Percentiles rank a stretch among this genome's conserved stretches.
Conservation (phyloP, 768 basidiomycete species). For the Tricholoma sp. region DNA sequence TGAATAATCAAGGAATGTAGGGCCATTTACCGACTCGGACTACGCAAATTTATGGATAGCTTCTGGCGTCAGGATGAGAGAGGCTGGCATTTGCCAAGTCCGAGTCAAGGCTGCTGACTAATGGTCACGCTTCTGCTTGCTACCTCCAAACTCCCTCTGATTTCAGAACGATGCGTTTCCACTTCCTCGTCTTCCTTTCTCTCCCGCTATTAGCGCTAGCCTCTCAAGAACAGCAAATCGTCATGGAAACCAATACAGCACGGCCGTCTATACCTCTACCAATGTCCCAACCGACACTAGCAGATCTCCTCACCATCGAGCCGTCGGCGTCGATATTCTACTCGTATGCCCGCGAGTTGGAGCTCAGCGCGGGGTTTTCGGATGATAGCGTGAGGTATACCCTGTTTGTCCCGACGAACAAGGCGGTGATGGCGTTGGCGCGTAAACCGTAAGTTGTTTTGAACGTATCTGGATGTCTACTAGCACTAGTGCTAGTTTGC, state of each 20-base stretch:
- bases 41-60: too few species aligned
- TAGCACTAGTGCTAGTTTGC: too few species aligned
- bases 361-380: constrained; percentile 49
- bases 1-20: too few species aligned
- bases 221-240: constrained; percentile 30
- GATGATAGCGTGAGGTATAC: constrained; percentile 40
- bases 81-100: too few species aligned
- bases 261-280: constrained; percentile 31
- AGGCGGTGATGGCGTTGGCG: constrained; percentile 75
- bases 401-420: constrained; percentile 80
- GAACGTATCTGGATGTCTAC: not conserved
- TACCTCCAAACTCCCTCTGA: too few species aligned
- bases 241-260: constrained; percentile 18
- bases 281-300: constrained; percentile 49
- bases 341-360: constrained; percentile 71
- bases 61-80: too few species aligned
- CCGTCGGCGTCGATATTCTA: constrained; percentile 75
- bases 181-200: constrained; percentile 24
- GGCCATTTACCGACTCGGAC: too few species aligned
- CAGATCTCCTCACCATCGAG: constrained; percentile 78
- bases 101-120: too few species aligned
- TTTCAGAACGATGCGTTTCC: constrained; percentile 27
- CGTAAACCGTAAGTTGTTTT: constrained; percentile 73
- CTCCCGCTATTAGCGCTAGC: constrained; percentile 26
- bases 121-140: too few species aligned